phyloP scores from a whole-genome alignment of 2,329 filamentous ascomycete genomes.

The Mycosphaerella arachidis region DNA sequence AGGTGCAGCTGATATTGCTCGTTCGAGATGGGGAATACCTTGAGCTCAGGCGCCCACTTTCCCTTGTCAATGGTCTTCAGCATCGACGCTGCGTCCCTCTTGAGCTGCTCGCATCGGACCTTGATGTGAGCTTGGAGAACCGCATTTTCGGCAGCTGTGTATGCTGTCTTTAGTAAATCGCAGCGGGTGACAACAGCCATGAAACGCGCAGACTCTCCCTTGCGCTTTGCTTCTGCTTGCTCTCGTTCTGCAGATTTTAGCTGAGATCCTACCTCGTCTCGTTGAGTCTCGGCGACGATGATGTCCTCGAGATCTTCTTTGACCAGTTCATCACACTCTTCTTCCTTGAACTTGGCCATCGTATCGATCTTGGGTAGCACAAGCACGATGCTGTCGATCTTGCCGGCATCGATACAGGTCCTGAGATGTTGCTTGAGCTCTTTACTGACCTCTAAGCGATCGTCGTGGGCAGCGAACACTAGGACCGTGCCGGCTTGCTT shows the following conservation, averaged over 20 bases:
- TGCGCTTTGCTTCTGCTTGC: neutral
- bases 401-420: slow-evolving; percentile 4
- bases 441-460: slow-evolving; percentile 2
- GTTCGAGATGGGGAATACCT: slow-evolving; percentile 19
- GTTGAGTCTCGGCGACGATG: neutral
- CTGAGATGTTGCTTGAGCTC: slow-evolving; percentile 1
- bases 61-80: slow-evolving; percentile 7
- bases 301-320: neutral
- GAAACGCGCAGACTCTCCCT: neutral
- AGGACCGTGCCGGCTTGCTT: slow-evolving; percentile 12
- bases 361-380: slow-evolving; percentile 17
- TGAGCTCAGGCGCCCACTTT: slow-evolving; percentile 9
- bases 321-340: neutral
- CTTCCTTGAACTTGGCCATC: neutral
- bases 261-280: neutral
- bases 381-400: slow-evolving; percentile 3
- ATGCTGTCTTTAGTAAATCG: neutral
- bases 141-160: neutral
- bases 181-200: neutral
- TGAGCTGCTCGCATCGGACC: slow-evolving; percentile 5
- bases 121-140: slow-evolving; percentile 1
- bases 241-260: neutral
- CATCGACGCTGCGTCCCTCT: neutral
- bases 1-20: slow-evolving; percentile 18
- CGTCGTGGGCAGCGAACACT: slow-evolving; percentile 4